These are phyloP conservation scores for Corinectria fuckeliana DNA, from an alignment of 2,329 filamentous ascomycete species.

Conservation along the genomic window DNA sequence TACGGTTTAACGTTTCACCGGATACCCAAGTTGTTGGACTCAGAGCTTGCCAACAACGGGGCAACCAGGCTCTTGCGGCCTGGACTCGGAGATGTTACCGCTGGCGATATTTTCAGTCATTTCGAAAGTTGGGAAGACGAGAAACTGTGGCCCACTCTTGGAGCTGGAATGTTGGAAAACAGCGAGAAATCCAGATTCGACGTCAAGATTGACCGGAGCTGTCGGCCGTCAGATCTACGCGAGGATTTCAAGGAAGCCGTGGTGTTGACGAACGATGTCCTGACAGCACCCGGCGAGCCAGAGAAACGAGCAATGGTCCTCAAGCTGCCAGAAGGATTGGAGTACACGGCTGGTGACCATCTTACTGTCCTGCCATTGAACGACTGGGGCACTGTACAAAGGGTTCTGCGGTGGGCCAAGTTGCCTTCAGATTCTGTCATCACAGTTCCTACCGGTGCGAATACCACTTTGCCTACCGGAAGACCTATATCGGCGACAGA, in stretches of 20 bases:
- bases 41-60: slow-evolving; percentile 46
- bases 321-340: slow-evolving; percentile 64
- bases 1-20: slow-evolving; percentile 66
- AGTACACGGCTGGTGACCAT: slow-evolving; percentile 74
- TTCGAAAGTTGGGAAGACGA: slow-evolving; percentile 69
- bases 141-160: slow-evolving; percentile 53
- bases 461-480: slow-evolving; percentile 57
- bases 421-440: slow-evolving; percentile 66
- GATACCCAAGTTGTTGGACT: slow-evolving; percentile 65
- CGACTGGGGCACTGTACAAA: slow-evolving; percentile 61
- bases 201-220: slow-evolving; percentile 53
- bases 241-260: slow-evolving; percentile 66
- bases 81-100: slow-evolving; percentile 62
- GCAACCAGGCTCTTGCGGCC: slow-evolving; percentile 42
- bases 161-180: slow-evolving; percentile 50
- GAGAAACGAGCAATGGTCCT: slow-evolving; percentile 67
- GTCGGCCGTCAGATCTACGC: slow-evolving; percentile 59
- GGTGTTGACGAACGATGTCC: slow-evolving; percentile 57
- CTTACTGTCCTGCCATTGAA: slow-evolving; percentile 73
- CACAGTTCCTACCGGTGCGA: slow-evolving; percentile 56
- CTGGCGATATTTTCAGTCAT: slow-evolving; percentile 66
- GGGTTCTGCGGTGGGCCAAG: slow-evolving; percentile 66
- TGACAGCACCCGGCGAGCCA: slow-evolving; percentile 55
- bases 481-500: slow-evolving; percentile 63
- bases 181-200: slow-evolving; percentile 39